Conservation (phyloP, 805 yeast species). For the Spathaspora hagerdaliae region DNA sequence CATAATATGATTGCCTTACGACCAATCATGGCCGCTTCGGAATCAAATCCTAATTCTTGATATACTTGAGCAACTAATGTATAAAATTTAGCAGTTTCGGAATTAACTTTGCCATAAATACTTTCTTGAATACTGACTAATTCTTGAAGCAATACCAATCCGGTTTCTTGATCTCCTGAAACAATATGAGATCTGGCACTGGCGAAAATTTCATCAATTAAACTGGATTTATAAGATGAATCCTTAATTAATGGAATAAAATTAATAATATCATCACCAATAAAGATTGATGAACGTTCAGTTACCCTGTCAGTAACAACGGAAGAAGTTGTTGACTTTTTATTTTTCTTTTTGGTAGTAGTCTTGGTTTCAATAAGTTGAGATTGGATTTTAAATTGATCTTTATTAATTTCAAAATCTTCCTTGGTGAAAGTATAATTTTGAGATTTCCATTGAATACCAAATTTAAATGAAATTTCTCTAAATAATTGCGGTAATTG, state of each 20-base stretch:
- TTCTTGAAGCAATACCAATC: constrained; percentile 63
- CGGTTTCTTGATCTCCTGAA: constrained; percentile 45
- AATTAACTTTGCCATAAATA: constrained; percentile 75
- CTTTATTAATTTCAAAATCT: constrained; percentile 27
- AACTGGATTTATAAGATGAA: constrained; percentile 58
- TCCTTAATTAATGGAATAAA: constrained; percentile 76
- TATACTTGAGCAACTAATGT: constrained; percentile 62
- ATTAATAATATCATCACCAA: constrained; percentile 59
- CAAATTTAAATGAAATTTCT: constrained; percentile 71
- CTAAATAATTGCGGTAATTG: constrained; percentile 51
- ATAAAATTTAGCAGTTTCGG: constrained; percentile 71
- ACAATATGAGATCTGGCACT: constrained; percentile 47
- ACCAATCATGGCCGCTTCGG: constrained; percentile 59
- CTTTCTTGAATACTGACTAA: constrained; percentile 74
- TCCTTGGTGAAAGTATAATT: constrained; percentile 47
- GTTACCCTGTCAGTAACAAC: constrained; percentile 9
- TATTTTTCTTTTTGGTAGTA: constrained; percentile 29
- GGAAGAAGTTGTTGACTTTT: constrained; percentile 18
- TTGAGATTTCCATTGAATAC: constrained; percentile 75
- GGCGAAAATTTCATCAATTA: constrained; percentile 73
- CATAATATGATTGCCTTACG: constrained; percentile 68
- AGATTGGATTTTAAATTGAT: constrained; percentile 17
- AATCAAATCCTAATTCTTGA: constrained; percentile 51
- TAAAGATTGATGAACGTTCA: constrained; percentile 41
- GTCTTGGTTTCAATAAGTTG: constrained; percentile 10